A percentile compares a stretch with the other conserved stretches of the same genome.
These are phyloP conservation scores for Corymbia calophylla DNA, from an alignment of 441 rosid genomes.

Conservation along the genomic window DNA sequence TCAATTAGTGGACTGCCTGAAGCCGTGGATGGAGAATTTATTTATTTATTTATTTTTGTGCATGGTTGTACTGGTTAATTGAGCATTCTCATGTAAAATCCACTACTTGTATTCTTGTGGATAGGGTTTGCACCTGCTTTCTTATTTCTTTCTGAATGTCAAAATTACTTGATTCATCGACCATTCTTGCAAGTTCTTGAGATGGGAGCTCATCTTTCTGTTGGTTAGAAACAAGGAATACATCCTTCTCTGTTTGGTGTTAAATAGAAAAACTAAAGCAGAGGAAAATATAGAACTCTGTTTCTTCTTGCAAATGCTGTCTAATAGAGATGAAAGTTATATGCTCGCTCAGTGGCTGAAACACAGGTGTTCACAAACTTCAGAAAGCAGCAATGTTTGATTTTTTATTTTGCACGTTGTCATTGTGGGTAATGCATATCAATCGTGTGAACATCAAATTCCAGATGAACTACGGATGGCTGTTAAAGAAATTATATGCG, in stretches of 20 bases:
- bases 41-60: background rate
- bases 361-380: background rate
- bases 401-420: background rate
- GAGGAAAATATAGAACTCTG: background rate
- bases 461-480: conserved; percentile 84
- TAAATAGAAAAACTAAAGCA: background rate
- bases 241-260: background rate
- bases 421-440: background rate
- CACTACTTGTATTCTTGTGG: background rate
- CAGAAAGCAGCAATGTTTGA: background rate
- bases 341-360: background rate
- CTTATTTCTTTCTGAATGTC: background rate
- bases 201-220: background rate
- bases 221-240: background rate
- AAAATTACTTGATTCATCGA: background rate
- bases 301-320: background rate
- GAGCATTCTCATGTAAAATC: background rate
- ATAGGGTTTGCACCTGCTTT: background rate
- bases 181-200: background rate
- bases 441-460: background rate
- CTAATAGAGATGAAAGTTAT: background rate
- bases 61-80: background rate
- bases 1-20: background rate
- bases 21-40: background rate
- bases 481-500: conserved; percentile 80